Evolutionary conservation across 2,329 filamentous ascomycete genomes (phyloP).

Genomic region (Exophiala viscosa): DNA sequence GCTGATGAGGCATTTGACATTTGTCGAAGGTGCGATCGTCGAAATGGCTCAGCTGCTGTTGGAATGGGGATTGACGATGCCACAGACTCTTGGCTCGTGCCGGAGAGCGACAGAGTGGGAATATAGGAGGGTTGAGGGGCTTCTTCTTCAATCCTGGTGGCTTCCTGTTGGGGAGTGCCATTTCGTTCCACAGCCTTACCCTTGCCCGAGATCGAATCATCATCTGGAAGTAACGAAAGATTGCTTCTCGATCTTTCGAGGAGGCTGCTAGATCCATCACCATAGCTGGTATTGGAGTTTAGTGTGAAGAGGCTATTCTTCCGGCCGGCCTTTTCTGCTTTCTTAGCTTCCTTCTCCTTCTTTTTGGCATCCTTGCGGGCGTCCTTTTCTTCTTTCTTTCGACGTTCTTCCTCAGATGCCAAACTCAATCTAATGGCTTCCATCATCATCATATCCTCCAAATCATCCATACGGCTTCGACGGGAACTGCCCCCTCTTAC

Average conservation of each 20-base stretch:
- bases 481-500: constrained; percentile 52
- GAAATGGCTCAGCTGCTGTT: constrained; percentile 49
- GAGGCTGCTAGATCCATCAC: constrained; percentile 43
- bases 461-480: constrained; percentile 70
- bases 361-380: constrained; percentile 78
- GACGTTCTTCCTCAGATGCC: constrained; percentile 90
- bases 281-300: constrained; percentile 59
- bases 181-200: constrained; percentile 66
- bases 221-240: constrained; percentile 37
- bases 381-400: constrained; percentile 78
- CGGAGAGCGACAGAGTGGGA: constrained; percentile 22
- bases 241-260: constrained; percentile 37
- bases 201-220: constrained; percentile 49
- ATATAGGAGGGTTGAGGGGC: constrained; percentile 13
- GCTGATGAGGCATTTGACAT: constrained; percentile 84
- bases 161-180: constrained; percentile 21
- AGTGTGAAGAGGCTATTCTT: constrained; percentile 54
- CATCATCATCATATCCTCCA: constrained; percentile 98
- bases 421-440: constrained; percentile 89
- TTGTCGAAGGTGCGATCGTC: constrained; percentile 70
- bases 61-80: constrained; percentile 30
- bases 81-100: constrained; percentile 28
- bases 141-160: constrained; percentile 16
- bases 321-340: constrained; percentile 64
- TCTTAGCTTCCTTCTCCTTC: constrained; percentile 78